Evolutionary conservation across 2,329 filamentous ascomycete species (phyloP).

Genomic region (Penicillium hesseltinei): DNA sequence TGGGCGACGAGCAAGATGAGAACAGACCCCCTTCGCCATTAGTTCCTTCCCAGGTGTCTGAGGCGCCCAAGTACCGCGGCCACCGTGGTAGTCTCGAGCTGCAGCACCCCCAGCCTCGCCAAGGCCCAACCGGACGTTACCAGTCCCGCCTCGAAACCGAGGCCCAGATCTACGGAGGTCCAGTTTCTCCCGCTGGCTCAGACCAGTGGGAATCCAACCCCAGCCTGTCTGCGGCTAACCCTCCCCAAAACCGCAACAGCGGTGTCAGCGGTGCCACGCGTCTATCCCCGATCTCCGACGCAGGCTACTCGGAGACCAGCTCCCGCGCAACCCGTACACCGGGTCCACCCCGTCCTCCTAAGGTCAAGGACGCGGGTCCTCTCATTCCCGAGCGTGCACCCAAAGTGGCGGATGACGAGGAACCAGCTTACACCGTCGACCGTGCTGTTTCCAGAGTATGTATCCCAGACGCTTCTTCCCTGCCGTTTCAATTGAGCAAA

Average conservation of each 20-base stretch:
- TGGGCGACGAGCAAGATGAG: slow-evolving; percentile 41
- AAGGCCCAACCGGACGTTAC: slow-evolving; percentile 61
- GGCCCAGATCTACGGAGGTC: slow-evolving; percentile 53
- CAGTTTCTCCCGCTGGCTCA: slow-evolving; percentile 41
- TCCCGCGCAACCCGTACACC: slow-evolving; percentile 34
- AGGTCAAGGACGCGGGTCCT: slow-evolving; percentile 57
- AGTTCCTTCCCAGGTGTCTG: slow-evolving; percentile 58
- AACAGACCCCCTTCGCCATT: slow-evolving; percentile 59
- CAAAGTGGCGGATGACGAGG: slow-evolving; percentile 39
- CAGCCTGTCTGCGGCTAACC: slow-evolving; percentile 36
- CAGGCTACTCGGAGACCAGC: slow-evolving; percentile 45
- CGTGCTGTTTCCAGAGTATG: slow-evolving; percentile 42
- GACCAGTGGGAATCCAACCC: slow-evolving; percentile 49
- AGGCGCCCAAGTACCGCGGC: slow-evolving; percentile 63
- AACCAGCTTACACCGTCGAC: slow-evolving; percentile 38
- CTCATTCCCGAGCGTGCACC: slow-evolving; percentile 54
- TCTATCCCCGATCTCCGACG: slow-evolving; percentile 49
- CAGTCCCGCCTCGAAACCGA: slow-evolving; percentile 61
- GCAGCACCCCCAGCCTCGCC: slow-evolving; percentile 63
- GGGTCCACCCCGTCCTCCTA: slow-evolving; percentile 52
- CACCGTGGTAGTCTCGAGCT: slow-evolving; percentile 63
- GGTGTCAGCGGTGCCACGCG: slow-evolving; percentile 40
- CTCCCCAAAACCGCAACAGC: slow-evolving; percentile 36
- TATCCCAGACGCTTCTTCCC: neutral
- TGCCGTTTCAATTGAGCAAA: neutral